phyloP scores from a whole-genome alignment of 441 rosid species.

The Adansonia madagascariensis region DNA sequence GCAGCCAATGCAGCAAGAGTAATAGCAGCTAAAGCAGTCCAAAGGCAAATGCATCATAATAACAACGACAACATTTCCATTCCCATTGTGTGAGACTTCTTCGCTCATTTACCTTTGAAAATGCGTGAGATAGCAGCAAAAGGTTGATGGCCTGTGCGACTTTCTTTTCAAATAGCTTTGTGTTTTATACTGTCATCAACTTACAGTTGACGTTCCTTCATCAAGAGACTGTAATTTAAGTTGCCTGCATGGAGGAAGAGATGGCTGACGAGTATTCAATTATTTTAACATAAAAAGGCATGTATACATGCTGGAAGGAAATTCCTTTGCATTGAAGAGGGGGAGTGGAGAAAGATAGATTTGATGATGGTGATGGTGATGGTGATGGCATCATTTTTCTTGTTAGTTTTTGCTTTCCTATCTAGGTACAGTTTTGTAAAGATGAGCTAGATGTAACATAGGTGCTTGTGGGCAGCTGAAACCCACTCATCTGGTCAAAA shows the following conservation, averaged over 20 bases:
- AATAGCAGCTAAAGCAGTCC: slow-evolving; percentile 81
- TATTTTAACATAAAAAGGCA: not conserved
- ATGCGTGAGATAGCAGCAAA: slow-evolving; percentile 13
- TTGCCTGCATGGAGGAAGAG: slow-evolving; percentile 13
- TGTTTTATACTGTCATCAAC: slow-evolving; percentile 24
- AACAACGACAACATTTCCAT: slow-evolving; percentile 51
- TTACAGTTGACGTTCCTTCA: slow-evolving; percentile 21
- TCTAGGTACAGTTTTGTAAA: slow-evolving; percentile 40
- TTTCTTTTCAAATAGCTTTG: slow-evolving; percentile 25
- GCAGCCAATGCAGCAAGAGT: slow-evolving; percentile 92
- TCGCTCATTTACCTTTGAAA: slow-evolving; percentile 18
- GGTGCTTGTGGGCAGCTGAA: slow-evolving; percentile 39
- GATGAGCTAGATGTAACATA: slow-evolving; percentile 37
- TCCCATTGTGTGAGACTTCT: slow-evolving; percentile 47
- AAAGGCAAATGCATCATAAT: slow-evolving; percentile 64
- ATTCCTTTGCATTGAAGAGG: not conserved
- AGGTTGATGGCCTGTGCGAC: slow-evolving; percentile 16
- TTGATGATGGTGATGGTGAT: slow-evolving; percentile 11
- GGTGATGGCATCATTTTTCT: slow-evolving; percentile 10
- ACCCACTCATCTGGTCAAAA: slow-evolving; percentile 33
- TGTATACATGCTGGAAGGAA: slow-evolving; percentile 9
- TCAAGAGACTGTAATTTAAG: slow-evolving; percentile 19
- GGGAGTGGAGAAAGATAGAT: not conserved
- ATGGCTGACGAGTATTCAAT: slow-evolving; percentile 17
- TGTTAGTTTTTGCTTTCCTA: not conserved